Conservation (phyloP, 495 filamentous ascomycete genomes). For the Chaetomium fimeti region DNA sequence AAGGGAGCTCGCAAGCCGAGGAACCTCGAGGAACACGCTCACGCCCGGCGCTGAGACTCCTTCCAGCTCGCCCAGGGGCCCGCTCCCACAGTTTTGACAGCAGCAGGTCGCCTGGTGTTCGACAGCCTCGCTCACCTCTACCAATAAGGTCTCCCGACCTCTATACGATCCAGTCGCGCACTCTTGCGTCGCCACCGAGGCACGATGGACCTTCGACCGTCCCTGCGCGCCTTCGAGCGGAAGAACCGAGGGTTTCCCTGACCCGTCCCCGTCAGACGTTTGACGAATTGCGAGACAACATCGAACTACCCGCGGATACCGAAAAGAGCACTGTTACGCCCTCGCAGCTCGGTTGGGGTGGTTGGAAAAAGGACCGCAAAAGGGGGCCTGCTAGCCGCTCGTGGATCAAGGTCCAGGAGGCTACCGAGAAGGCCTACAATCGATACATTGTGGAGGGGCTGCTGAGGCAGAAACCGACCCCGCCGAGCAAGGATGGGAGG, state of each 20-base stretch:
- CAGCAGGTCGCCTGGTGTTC: neutral
- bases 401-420: constrained; percentile 21
- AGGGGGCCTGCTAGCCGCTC: constrained; percentile 19
- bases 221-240: constrained; percentile 10
- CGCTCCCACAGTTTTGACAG: neutral
- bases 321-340: constrained; percentile 28
- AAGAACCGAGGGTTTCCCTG: constrained; percentile 26
- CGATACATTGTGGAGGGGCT: constrained; percentile 48
- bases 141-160: constrained; percentile 22
- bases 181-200: constrained; percentile 11
- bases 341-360: constrained; percentile 28
- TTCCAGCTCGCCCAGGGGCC: neutral
- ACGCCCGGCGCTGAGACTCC: neutral
- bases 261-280: constrained; percentile 32
- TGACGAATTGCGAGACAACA: constrained; percentile 30
- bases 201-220: constrained; percentile 6
- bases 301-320: constrained; percentile 17
- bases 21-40: neutral
- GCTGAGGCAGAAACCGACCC: constrained; percentile 46
- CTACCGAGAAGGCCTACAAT: constrained; percentile 31
- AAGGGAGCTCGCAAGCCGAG: neutral
- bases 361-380: constrained; percentile 27
- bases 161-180: constrained; percentile 36
- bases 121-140: constrained; percentile 14
- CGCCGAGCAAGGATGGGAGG: constrained; percentile 51